Evolutionary conservation across 768 basidiomycete species (phyloP), one percentile per base, ranked within the genome.

Genomic region (Suillus subluteus): DNA sequence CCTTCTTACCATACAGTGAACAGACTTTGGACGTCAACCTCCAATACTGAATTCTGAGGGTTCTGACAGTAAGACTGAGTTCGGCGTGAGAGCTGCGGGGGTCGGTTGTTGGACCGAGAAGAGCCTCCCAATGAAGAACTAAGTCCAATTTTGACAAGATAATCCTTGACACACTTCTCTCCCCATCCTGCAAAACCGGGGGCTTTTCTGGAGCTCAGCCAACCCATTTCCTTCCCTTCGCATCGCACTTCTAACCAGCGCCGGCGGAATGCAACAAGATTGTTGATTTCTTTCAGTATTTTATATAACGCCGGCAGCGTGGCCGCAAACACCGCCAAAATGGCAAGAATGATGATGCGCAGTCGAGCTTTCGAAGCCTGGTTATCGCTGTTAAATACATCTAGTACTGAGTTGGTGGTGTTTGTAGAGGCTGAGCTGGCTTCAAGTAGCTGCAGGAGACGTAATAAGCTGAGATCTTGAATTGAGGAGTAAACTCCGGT

Each of bases 381-480:
- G 54, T 80, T 77, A 0, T 67, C 72, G 15, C 78, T 81, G 41
- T 79, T 69, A 18, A 79, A 70, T 5, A 78, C 65, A 50, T 80
- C 82, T 69, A 62, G 79, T 63, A 52, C 71, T 61, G 67, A 76
- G 32, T 56, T 12, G 18, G 54, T 2, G 55, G 63, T 73, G 8
- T 79, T 67, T 3, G 77, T 72, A 23, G 82, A 74, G 23, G 82
- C 67, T 48, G 74, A 73, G 8, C 79, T 77, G 55, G 75, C 75
- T 69, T 90, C 86, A 43, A 92, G 75, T 16, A 90, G 73, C 26
- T 86, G 84, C 62, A 95, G 77, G n/a, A 94, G 83, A 3, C 92
- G 86, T 41, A 92, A 75, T n/a, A 95, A 75, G 67, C 88, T 91
- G 65, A 95, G 83, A 74, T 95, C 93, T 64, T 91, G 86, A 16